Base-by-base conservation (phyloP, 2,329 filamentous ascomycete genomes). In the Dothistroma pini region DNA sequence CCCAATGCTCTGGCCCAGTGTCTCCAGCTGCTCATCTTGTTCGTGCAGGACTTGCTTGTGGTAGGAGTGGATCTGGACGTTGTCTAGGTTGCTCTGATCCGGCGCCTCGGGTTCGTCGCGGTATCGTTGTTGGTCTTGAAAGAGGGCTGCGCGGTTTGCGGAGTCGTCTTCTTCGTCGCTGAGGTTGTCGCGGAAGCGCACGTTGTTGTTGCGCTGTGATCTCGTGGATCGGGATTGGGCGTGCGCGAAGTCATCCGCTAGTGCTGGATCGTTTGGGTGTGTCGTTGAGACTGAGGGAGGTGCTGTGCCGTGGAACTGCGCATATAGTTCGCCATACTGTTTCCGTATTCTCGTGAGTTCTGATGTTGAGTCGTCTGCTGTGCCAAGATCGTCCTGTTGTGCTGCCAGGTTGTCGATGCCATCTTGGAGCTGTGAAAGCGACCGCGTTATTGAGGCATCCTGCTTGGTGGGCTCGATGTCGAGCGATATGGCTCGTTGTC, bases 1-100 rank as follows among this genome's bases (percentile, higher is more conserved):
- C 4, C 90, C 85, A 68, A 99, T 97, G 60, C 86, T 91, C 70
- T 87, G 85, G n/a, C 93, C 91, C 4, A 99, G 80, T 10, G 84
- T 82, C 74, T 97, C 93, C n/a, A 99, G 83, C 75, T 96, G 92
- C 66, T 90, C 89, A 73, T 99, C 95, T 77, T 99, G 95, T 64
- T 97, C 88, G n/a, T 84, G 83, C 41, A 99, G 80, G 29, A 96
- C 86, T 64, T 86, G 86, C 59, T 83, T 80, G 77, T 99, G 95
- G 76, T 96, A 93, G 22, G 84, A 81, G 77, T 97, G 90, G 66
- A 97, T 88, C 77, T 97, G 91, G 74, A 88, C 81, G 76, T 97
- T 97, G 73, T 84, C 82, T 72, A 96, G 81, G 10, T 77, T 74
- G 6, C 76, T 77, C 14, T 86, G 82, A 66, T 89, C 78, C 10